These are phyloP conservation scores for Neurospora sp. DNA, from an alignment of 495 filamentous ascomycete genomes.

Conservation along the genomic window DNA sequence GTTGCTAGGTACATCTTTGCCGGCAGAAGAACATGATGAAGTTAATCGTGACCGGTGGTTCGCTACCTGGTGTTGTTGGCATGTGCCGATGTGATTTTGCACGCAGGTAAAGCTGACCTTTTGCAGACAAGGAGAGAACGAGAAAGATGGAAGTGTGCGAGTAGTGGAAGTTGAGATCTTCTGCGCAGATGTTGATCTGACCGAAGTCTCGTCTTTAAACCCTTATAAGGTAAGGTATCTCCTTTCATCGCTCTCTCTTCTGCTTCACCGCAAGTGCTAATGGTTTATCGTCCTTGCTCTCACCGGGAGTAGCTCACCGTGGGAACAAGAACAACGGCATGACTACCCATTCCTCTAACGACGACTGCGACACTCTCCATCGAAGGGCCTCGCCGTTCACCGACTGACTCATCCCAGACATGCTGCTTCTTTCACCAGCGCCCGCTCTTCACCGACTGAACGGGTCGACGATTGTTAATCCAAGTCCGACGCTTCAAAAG, in stretches of 20 bases:
- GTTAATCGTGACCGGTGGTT: neutral
- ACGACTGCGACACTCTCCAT: neutral
- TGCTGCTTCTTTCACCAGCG: neutral
- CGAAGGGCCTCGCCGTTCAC: neutral
- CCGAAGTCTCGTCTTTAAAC: neutral
- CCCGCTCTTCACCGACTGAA: neutral
- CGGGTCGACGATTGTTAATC: neutral
- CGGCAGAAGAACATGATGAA: neutral
- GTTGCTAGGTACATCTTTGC: neutral
- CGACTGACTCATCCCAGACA: neutral
- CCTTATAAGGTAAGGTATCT: no score
- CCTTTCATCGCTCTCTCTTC: neutral
- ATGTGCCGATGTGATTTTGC: neutral
- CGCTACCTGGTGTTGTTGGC: neutral
- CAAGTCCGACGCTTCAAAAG: neutral
- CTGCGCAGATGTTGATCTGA: no score
- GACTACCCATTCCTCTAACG: no score
- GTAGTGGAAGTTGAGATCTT: neutral
- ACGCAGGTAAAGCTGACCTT: neutral
- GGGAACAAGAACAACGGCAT: neutral
- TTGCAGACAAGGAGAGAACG: neutral
- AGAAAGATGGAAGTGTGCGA: neutral
- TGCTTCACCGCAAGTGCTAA: neutral
- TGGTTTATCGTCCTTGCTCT: neutral
- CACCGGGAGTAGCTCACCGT: neutral